Base-by-base conservation (phyloP, 1,284 basidiomycete species). In the Xerocomus minutiporus region DNA sequence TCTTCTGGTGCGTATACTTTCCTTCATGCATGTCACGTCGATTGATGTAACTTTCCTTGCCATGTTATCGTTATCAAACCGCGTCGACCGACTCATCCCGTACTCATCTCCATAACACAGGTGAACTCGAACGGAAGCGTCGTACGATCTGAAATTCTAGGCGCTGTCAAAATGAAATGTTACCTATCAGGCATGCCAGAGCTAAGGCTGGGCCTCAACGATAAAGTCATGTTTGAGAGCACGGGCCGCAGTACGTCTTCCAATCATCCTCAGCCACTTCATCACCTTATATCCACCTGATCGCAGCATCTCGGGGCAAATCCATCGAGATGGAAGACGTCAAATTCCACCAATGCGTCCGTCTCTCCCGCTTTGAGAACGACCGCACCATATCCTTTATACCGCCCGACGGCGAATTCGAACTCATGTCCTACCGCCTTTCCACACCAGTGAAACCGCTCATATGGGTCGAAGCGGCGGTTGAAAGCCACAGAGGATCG, bases 251-350 rank as follows among this genome's bases (percentile, higher is more conserved):
- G 92, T 93, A 66, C 66, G 90, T 77, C 11, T 20, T 44, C 26
- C 7, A 25, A 5, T 7, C 28, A 8, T 13, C 25, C 13, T 12
- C 35, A 17, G 12, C 57, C 42, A 11, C 42, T 29, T 50, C 36
- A 28, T 54, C 28, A 35, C 28, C 20, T n/a, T 20, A 25, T 4
- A 38, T 35, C 17, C 26, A 12, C n/a, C 48, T 12, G 40, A 17
- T 51, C 46, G 25, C 66, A 93, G 93, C 94, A 28, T 88, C 96
- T 2, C 83, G 96, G 20, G 97, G 97, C 6, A 99, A 99, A 72
- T 88, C 95, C 4, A 97, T 99, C 65, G 97, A 99, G 74, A 97
- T 99, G 92, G 97, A 99, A 71, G 97, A 99, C 67, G 93, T 98
- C 74, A 98, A 48, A 71, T 99, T 99, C 76, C 97, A 99, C 70